Percentiles rank a stretch among this genome's conserved stretches.
phyloP scores from a whole-genome alignment of 2,329 filamentous ascomycete genomes.

The Fusarium redolens region DNA sequence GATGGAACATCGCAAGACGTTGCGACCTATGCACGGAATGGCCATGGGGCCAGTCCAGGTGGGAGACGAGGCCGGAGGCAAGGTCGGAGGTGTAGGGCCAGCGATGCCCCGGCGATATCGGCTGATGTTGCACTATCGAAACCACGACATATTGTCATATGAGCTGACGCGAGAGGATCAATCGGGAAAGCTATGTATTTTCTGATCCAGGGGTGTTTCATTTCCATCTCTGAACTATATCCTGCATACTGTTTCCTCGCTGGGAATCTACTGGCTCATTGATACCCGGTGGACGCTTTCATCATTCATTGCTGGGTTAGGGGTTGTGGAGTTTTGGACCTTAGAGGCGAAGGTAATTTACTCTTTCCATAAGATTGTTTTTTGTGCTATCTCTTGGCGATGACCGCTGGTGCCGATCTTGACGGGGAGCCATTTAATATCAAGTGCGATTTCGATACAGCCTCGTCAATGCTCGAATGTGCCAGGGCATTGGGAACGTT shows the following conservation, averaged over 20 bases:
- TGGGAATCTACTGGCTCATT: constrained; percentile 22
- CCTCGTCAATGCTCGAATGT: neutral
- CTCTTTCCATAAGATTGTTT: neutral
- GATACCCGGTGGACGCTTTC: constrained; percentile 30
- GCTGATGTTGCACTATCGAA: constrained; percentile 77
- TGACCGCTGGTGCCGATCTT: neutral
- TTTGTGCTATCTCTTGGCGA: neutral
- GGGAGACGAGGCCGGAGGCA: constrained; percentile 44
- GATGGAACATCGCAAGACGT: constrained; percentile 53
- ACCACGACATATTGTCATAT: constrained; percentile 77
- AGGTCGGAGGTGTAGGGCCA: constrained; percentile 24
- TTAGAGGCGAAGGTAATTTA: neutral
- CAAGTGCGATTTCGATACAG: neutral
- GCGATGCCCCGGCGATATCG: constrained; percentile 65
- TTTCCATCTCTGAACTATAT: neutral
- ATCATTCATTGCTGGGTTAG: constrained; percentile 1
- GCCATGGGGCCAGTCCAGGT: constrained; percentile 73
- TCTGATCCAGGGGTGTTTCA: constrained; percentile 41
- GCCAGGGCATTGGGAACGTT: neutral
- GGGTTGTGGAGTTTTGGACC: constrained; percentile 19
- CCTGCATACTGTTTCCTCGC: neutral
- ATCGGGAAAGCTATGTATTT: constrained; percentile 52
- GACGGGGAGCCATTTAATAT: neutral
- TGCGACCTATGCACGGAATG: constrained; percentile 72
- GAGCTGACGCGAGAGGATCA: constrained; percentile 64